Evolutionary conservation across 345 rosid genomes (phyloP), one percentile per base, ranked within the genome.

Genomic region (Garcia nutans): DNA sequence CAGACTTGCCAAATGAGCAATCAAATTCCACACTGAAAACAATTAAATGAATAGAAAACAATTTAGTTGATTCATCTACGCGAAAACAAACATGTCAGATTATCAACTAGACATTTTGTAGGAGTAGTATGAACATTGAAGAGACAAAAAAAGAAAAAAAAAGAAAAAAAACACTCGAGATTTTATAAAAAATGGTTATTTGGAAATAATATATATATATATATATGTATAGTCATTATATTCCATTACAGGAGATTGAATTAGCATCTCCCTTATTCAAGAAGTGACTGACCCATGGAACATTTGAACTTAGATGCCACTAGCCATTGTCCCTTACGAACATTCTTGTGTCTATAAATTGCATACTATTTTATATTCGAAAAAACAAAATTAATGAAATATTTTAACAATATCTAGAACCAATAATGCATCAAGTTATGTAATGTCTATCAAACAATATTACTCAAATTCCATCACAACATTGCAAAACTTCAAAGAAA

Each of bases 1-100:
- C 85, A 8, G 79, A 80, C 66, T 83, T 79, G 61, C 68, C 85
- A 69, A 72, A 75, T 20, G 84, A 78, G 31, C 80, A 86, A 71
- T 81, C 78, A 31, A 84, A 71, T 41, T 81, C 82, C 60, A 47
- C 65, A 59, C 91, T 86, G 79, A 19, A 64, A 69, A 68, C 31
- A 37, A 37, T 13, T 5, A 67, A 52, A 42, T 68, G 31, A 68
- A 47, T 13, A 55, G 42, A 4, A 42, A 23, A 17, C 68, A 72
- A 45, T n/a, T 10, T 10, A 41, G 64, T 22, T 37, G 50, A 58
- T 56, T n/a, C n/a, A 57, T 58, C 6, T 57, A 22, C 22, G 57
- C 13, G 41, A 31, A 57, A n/a, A 71, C 10, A 3, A 59, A 24
- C 20, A 66, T 44, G 33, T 31, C 54, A 44, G 31, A 54, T 4